A percentile compares a stretch with the other conserved stretches of the same genome.
phyloP scores from a whole-genome alignment of 2,329 filamentous ascomycete species.

The Epichloe sp. region DNA sequence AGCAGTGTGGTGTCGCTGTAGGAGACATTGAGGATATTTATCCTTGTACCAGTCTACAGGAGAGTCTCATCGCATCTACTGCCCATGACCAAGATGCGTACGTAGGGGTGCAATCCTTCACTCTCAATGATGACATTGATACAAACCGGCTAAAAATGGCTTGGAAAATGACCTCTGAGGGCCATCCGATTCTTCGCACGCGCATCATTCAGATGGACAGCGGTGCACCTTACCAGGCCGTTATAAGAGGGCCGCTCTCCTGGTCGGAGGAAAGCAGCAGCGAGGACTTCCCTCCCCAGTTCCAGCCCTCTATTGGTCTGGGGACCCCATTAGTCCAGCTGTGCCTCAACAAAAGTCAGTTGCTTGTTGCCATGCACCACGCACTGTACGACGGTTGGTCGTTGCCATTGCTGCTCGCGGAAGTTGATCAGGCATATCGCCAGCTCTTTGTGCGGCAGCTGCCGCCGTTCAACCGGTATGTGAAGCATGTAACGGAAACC shows the following conservation, averaged over 20 bases:
- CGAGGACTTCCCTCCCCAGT: background rate
- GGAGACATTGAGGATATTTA: background rate
- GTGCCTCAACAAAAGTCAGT: background rate
- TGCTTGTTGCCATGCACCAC: background rate
- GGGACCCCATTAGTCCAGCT: background rate
- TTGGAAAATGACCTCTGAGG: background rate
- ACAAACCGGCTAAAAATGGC: background rate
- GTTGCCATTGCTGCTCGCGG: background rate
- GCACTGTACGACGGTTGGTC: slow-evolving; percentile 1
- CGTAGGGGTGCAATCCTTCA: background rate
- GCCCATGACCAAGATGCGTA: background rate
- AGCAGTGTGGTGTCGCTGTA: background rate
- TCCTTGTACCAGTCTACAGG: background rate
- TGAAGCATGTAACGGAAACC: background rate
- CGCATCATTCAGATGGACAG: background rate
- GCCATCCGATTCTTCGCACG: background rate
- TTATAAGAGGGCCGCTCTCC: background rate
- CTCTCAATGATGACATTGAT: background rate
- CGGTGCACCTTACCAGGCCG: background rate
- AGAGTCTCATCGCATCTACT: background rate
- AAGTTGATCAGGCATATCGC: background rate
- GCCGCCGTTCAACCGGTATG: background rate
- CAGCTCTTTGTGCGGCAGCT: background rate
- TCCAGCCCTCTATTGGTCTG: background rate
- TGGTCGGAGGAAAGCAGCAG: background rate